These are phyloP conservation scores for Beauveria pseudobassiana DNA, from an alignment of 2,329 filamentous ascomycete species.

Conservation along the genomic window DNA sequence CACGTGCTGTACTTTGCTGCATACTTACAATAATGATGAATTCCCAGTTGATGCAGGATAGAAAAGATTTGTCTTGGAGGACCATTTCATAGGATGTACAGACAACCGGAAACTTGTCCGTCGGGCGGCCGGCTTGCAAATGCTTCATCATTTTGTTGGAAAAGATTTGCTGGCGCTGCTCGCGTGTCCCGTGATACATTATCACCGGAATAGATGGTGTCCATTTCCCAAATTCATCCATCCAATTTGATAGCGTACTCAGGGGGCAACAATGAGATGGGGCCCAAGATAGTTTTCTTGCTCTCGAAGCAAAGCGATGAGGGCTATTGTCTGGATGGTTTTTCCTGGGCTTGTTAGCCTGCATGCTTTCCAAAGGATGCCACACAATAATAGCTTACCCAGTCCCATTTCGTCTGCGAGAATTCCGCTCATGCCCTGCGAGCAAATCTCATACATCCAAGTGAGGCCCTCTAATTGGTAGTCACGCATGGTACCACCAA, in stretches of 20 bases:
- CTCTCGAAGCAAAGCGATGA: conserved; percentile 81
- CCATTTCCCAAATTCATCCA: conserved; percentile 88
- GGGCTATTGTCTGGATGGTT: conserved; percentile 82
- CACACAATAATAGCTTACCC: conserved; percentile 31
- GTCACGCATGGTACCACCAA: conserved; percentile 82
- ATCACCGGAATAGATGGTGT: conserved; percentile 81
- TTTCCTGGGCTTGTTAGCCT: conserved; percentile 50
- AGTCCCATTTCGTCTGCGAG: conserved; percentile 92
- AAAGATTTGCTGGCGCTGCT: conserved; percentile 70
- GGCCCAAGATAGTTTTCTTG: conserved; percentile 77
- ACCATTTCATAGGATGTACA: conserved; percentile 97
- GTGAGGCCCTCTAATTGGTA: conserved; percentile 93
- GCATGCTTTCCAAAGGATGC: background rate
- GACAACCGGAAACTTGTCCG: conserved; percentile 74
- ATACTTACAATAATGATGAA: conserved; percentile 82
- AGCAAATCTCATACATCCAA: conserved; percentile 80
- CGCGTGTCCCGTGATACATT: conserved; percentile 81
- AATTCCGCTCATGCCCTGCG: conserved; percentile 84
- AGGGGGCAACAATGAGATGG: conserved; percentile 81
- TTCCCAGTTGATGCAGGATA: conserved; percentile 85
- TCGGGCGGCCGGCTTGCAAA: conserved; percentile 52
- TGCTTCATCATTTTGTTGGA: conserved; percentile 62
- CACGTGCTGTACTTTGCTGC: background rate
- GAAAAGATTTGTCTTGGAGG: conserved; percentile 74
- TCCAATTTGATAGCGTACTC: conserved; percentile 92